phyloP scores from a whole-genome alignment of 2,329 filamentous ascomycete genomes.

The Sphaerulina musiva region DNA sequence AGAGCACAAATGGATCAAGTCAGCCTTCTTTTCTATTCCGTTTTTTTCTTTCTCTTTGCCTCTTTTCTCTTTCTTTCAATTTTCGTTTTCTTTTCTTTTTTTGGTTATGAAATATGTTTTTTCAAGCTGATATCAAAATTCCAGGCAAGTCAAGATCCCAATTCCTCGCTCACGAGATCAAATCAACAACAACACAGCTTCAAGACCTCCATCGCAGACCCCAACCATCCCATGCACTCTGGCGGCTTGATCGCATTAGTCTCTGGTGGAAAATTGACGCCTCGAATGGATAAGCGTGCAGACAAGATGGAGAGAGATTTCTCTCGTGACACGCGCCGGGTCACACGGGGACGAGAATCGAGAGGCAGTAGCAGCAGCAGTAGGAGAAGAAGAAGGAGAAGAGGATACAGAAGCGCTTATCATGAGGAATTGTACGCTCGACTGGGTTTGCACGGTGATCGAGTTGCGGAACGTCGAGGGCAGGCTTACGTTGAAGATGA shows the following conservation, averaged over 20 bases:
- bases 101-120: too few relatives aligned
- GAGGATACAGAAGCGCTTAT: conserved; percentile 12
- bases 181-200: conserved; percentile 35
- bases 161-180: conserved; percentile 34
- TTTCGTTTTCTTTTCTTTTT: too few relatives aligned
- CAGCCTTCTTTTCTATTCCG: conserved; percentile 24
- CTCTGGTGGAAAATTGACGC: conserved; percentile 41
- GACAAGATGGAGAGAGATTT: conserved; percentile 6
- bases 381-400: background rate
- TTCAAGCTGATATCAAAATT: conserved; percentile 19
- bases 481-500: background rate
- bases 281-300: conserved; percentile 3
- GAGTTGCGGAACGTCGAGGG: background rate
- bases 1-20: conserved; percentile 42
- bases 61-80: conserved; percentile 17
- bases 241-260: conserved; percentile 44
- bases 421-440: conserved; percentile 10
- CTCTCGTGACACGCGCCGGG: conserved; percentile 9
- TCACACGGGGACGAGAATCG: conserved; percentile 11
- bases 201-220: conserved; percentile 46
- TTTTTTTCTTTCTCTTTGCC: conserved; percentile 1
- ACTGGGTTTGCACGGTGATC: background rate
- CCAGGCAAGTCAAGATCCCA: conserved; percentile 37
- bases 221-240: conserved; percentile 46
- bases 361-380: background rate